These are phyloP conservation scores for Cladophialophora psammophila DNA, from an alignment of 2,329 filamentous ascomycete species.

Conservation along the genomic window DNA sequence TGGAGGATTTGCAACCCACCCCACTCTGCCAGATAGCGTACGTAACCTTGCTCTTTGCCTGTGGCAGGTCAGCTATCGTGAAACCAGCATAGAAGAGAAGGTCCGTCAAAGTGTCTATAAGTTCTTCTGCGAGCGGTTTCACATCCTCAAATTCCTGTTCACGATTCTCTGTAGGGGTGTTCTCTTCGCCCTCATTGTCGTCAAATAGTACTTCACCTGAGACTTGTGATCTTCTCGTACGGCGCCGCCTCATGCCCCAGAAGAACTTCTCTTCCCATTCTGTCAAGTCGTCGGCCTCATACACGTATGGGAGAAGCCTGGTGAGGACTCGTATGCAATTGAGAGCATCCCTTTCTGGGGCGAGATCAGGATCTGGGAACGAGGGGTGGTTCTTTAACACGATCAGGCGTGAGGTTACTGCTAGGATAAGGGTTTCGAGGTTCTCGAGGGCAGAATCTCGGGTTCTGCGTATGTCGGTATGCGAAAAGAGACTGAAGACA, in stretches of 20 bases:
- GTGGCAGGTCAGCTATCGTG: constrained; percentile 76
- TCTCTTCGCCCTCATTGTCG: constrained; percentile 66
- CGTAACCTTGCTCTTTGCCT: constrained; percentile 79
- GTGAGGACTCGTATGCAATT: constrained; percentile 95
- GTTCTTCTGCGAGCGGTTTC: constrained; percentile 88
- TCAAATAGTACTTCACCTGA: constrained; percentile 84
- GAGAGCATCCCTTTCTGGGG: constrained; percentile 83
- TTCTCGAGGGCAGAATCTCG: constrained; percentile 86
- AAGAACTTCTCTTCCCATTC: constrained; percentile 94
- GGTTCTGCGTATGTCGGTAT: constrained; percentile 84
- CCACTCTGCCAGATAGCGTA: constrained; percentile 99
- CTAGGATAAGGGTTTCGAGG: constrained; percentile 85
- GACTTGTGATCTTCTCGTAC: constrained; percentile 70
- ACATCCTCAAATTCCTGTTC: constrained; percentile 77
- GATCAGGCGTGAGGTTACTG: constrained; percentile 81
- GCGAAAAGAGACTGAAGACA: constrained; percentile 93
- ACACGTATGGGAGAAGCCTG: constrained; percentile 85
- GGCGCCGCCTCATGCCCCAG: constrained; percentile 78
- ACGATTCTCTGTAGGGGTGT: constrained; percentile 51
- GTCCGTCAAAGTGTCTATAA: constrained; percentile 88
- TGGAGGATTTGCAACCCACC: constrained; percentile 89
- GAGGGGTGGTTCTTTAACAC: constrained; percentile 85
- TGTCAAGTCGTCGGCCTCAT: constrained; percentile 83
- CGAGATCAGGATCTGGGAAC: constrained; percentile 85
- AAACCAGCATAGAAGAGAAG: constrained; percentile 91